Conservation (phyloP, 345 rosid species). For the Salix udensis region DNA sequence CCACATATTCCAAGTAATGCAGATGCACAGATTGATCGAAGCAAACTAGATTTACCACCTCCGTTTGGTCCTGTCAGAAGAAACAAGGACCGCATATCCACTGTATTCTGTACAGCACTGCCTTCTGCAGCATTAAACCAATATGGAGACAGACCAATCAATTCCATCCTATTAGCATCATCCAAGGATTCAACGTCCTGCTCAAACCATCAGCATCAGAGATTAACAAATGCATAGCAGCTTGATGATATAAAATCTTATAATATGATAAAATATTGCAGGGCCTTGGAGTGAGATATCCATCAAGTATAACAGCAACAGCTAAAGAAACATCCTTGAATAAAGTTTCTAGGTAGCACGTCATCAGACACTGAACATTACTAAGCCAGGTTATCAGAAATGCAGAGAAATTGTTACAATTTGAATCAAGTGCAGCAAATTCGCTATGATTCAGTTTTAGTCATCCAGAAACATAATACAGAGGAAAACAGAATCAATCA, state of each 20-base stretch:
- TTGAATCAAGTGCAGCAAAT: neutral
- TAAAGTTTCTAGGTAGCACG: neutral
- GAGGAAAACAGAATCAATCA: neutral
- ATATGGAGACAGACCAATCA: slow-evolving; percentile 76
- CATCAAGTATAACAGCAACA: neutral
- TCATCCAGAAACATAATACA: neutral
- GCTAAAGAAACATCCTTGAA: neutral
- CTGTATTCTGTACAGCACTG: slow-evolving; percentile 73
- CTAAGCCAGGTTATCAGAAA: neutral
- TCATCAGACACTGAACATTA: neutral
- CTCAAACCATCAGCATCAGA: slow-evolving; percentile 10
- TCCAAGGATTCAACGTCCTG: slow-evolving; percentile 44
- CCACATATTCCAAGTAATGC: slow-evolving; percentile 91
- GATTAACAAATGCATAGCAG: neutral
- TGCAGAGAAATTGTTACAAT: neutral
- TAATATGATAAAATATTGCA: neutral
- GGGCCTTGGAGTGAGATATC: neutral
- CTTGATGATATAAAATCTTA: neutral
- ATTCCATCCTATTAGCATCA: slow-evolving; percentile 47
- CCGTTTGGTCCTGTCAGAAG: slow-evolving; percentile 97
- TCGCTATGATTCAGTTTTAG: neutral
- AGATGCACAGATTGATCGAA: slow-evolving; percentile 89
- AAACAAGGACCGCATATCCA: slow-evolving; percentile 78
- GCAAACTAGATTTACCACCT: slow-evolving; percentile 98
- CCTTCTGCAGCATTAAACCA: slow-evolving; percentile 91